These are phyloP conservation scores for Benincasa hispida DNA, from an alignment of 306 rosid genomes.

Conservation along the genomic window DNA sequence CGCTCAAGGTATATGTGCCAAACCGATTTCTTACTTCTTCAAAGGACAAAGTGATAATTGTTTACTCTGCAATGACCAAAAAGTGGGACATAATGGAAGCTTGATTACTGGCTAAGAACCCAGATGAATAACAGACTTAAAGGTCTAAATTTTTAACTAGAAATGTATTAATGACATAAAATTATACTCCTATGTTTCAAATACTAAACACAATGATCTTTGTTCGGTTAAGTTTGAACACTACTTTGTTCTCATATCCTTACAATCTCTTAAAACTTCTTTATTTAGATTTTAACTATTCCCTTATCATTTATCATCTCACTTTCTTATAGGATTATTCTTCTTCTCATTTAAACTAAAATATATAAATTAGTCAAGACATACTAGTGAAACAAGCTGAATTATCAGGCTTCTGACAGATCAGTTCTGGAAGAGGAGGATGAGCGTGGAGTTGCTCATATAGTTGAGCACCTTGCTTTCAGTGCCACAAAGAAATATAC, in stretches of 20 bases:
- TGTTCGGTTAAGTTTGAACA: neutral
- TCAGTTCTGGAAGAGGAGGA: constrained; percentile 95
- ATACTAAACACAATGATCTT: neutral
- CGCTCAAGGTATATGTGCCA: neutral
- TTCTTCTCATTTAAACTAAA: neutral
- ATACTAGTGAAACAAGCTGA: constrained; percentile 17
- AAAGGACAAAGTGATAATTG: neutral
- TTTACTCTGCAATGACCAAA: neutral
- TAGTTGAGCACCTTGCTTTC: constrained; percentile 94
- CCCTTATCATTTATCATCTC: neutral
- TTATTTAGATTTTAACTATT: neutral
- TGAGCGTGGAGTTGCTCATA: constrained; percentile 95
- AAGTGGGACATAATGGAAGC: neutral
- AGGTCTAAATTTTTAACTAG: neutral
- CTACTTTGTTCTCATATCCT: neutral
- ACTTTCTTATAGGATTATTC: neutral
- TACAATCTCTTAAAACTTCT: neutral
- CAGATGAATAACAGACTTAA: neutral
- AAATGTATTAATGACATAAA: neutral
- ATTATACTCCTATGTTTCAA: neutral
- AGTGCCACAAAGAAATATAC: constrained; percentile 78
- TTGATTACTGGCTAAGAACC: neutral
- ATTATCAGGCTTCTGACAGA: constrained; percentile 41
- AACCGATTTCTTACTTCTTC: neutral
- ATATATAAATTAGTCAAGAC: constrained; percentile 1